Evolutionary conservation across 2,329 filamentous ascomycete genomes (phyloP), one percentile per base, ranked within the genome.

Genomic region (Leptographium procerum): DNA sequence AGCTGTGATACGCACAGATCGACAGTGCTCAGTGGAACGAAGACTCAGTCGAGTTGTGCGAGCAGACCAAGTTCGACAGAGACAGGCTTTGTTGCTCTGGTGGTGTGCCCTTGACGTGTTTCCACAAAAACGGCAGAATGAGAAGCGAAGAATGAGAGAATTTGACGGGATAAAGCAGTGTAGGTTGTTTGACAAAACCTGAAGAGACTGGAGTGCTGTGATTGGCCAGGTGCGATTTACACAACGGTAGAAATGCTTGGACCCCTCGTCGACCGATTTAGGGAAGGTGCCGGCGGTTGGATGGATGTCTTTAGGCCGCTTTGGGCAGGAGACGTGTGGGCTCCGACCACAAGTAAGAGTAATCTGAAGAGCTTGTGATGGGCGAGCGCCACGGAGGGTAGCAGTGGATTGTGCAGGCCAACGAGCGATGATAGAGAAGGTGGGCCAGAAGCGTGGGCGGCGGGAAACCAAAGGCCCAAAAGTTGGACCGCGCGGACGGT

Each of bases 241-340:
- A 22, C 24, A 28, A 53, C 29, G 19, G 43, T 24, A 2, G n/a
- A 55, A 47, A 47, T 57, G 57, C 43, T 45, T 40, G 28, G 56
- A 59, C 59, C 59, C 62, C 60, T 61, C 59, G 47, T 55, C 33
- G 36, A 61, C 61, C 58, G 58, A 57, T 61, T n/a, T 62, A 52
- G 59, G 62, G 61, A 63, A 62, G 61, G 62, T 59, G 53, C 59
- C 59, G 62, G 62, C 62, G 62, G 62, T 45, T 61, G 43, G 60
- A 57, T 22, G 48, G 53, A 52, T 14, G 31, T 45, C 9, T 55
- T 59, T 48, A 57, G 57, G 57, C 57, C 57, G 53, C 54, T 60
- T 58, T 47, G 22, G 52, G 36, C 52, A 55, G 45, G 45, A 33
- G 36, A 28, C 31, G 13, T 13, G 36, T 13, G 26, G 54, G 54